Base-by-base conservation (phyloP, 768 basidiomycete genomes). In the Leucocoprinus leucothites region DNA sequence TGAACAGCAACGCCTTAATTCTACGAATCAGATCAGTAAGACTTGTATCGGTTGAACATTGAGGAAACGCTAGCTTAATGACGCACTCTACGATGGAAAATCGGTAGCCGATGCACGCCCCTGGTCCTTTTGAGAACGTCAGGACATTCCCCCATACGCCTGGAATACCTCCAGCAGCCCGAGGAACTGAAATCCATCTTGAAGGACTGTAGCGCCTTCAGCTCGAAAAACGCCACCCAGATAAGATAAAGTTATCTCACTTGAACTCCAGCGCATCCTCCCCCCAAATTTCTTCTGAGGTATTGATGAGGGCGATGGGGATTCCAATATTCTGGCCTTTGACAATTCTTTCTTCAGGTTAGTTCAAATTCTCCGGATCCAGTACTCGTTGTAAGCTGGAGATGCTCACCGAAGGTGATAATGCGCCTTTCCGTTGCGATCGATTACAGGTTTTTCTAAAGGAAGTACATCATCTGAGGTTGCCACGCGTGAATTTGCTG, bases 51-150 rank as follows among this genome's bases (percentile, higher is more conserved):
- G 22, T 56, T 21, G 18, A n/a, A 36, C 4, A 3, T 6, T 16
- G 28, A 35, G 24, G 38, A 25, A 25, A 18, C 3, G n/a, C n/a
- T 16, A 16, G 16, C n/a, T n/a, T 31, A 31, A 31, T 5, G 11
- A 74, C 81, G 45, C 52, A 82, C 82, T 84, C 83, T 19, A 78
- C 67, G n/a, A 87, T 62, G 5, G 86, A 73, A 63, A 87, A 87
- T 2, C 82, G 78, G 62, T 80, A 86, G 0, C 85, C 85, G 24
- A 87, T 86, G 59, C 86, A 89, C 1, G 82, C 76, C 14, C 76
- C 75, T 13, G 83, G 80, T 8, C 86, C 86, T 24, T 80, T 82
- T 2, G 82, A 57, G 72, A 89, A 89, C 0, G 82, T 75, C 34
- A 86, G 60, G 52, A 79, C 61, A 59, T 85, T 77, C 11, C 78